phyloP scores from a whole-genome alignment of 2,329 filamentous ascomycete genomes.

The Lachnellula cervina region DNA sequence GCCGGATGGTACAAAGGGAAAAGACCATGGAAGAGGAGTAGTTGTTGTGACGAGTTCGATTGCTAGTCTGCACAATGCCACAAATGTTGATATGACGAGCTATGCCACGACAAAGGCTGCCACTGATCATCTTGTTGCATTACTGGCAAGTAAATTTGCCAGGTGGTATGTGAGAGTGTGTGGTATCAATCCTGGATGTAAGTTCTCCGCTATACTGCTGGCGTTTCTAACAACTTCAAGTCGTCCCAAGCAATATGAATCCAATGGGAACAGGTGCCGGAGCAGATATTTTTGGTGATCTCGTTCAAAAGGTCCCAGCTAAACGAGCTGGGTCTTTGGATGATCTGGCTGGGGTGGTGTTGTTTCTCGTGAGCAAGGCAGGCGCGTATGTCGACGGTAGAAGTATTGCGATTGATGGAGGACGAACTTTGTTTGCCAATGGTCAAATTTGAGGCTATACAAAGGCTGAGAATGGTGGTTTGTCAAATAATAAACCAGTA shows the following conservation, averaged over 20 bases:
- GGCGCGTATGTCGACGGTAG: conserved; percentile 39
- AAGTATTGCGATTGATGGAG: conserved; percentile 38
- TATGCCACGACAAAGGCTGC: conserved; percentile 49
- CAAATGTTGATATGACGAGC: conserved; percentile 48
- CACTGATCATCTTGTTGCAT: conserved; percentile 45
- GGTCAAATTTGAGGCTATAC: conserved; percentile 30
- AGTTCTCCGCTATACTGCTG: conserved; percentile 14
- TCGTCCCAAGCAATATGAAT: conserved; percentile 42
- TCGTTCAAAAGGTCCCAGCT: conserved; percentile 39
- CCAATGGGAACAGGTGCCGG: conserved; percentile 34
- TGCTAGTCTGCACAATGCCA: conserved; percentile 48
- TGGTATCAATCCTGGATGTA: conserved; percentile 42
- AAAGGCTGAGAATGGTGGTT: too few species aligned
- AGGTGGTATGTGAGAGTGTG: conserved; percentile 40
- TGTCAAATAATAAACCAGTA: too few species aligned
- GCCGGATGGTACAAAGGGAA: conserved; percentile 27
- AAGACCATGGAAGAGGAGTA: conserved; percentile 40
- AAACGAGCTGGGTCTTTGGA: conserved; percentile 35
- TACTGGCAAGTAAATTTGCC: conserved; percentile 45
- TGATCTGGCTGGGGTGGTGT: conserved; percentile 39
- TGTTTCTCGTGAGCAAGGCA: conserved; percentile 39
- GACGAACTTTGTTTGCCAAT: conserved; percentile 37
- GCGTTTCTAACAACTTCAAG: conserved; percentile 20
- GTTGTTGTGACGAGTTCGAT: conserved; percentile 47
- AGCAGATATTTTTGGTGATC: conserved; percentile 37